Conservation (phyloP, 2,329 filamentous ascomycete species). For the Penicillium sp. region DNA sequence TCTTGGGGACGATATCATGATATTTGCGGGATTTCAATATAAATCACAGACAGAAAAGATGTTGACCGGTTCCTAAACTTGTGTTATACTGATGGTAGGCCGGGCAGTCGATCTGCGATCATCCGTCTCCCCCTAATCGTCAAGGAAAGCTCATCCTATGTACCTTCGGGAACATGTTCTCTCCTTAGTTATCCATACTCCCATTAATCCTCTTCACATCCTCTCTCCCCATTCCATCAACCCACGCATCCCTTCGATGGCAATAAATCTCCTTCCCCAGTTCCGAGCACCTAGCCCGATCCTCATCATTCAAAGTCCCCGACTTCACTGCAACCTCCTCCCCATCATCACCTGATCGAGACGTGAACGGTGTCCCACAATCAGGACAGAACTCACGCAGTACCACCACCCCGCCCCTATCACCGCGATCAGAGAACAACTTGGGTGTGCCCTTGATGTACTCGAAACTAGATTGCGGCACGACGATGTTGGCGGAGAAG, state of each 20-base stretch:
- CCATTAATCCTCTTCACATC: constrained; percentile 13
- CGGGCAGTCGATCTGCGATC: background rate
- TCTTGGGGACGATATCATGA: background rate
- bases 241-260: constrained; percentile 28
- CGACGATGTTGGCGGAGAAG: constrained; percentile 32
- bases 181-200: constrained; percentile 2
- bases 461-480: constrained; percentile 18
- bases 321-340: constrained; percentile 25
- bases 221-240: constrained; percentile 19
- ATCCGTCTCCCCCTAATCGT: background rate
- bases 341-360: constrained; percentile 11
- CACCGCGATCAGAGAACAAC: constrained; percentile 21
- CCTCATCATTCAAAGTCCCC: constrained; percentile 29
- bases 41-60: background rate
- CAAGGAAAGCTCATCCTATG: background rate
- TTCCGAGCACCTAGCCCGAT: constrained; percentile 15
- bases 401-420: constrained; percentile 16
- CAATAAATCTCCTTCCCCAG: constrained; percentile 28
- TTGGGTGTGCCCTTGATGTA: constrained; percentile 29
- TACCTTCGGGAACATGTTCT: background rate
- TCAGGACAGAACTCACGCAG: constrained; percentile 29
- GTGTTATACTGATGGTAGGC: background rate
- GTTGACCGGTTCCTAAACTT: background rate
- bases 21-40: background rate
- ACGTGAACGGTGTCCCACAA: constrained; percentile 29